phyloP scores from a whole-genome alignment of 805 yeast species.

The Groenewaldozyma tartarivorans region DNA sequence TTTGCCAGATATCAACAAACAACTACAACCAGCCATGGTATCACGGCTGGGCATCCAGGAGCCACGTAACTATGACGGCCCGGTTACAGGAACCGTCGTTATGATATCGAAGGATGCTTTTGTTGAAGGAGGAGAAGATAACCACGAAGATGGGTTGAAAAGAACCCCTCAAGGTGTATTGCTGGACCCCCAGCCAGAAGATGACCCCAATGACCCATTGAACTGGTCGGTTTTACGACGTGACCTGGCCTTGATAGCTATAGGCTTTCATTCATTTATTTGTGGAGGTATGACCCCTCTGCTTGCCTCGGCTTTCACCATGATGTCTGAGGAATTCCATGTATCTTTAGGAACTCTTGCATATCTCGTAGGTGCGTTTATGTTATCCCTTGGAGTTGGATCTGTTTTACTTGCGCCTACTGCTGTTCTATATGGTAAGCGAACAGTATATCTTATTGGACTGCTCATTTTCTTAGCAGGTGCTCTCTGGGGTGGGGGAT shows the following conservation, averaged over 20 bases:
- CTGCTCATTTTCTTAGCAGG: constrained; percentile 42
- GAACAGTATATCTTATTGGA: constrained; percentile 40
- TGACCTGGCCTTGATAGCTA: constrained; percentile 41
- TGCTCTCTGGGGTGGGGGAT: constrained; percentile 44
- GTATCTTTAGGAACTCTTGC: constrained; percentile 35
- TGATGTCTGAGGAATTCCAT: constrained; percentile 35
- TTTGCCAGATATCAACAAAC: no score
- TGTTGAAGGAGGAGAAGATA: constrained; percentile 13
- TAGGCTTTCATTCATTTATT: constrained; percentile 48
- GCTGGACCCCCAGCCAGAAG: constrained; percentile 53
- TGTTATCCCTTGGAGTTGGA: constrained; percentile 52
- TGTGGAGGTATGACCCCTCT: constrained; percentile 58
- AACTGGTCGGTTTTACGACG: constrained; percentile 57
- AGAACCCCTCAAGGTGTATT: constrained; percentile 41
- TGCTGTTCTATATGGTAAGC: constrained; percentile 47
- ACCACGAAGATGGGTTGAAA: constrained; percentile 27
- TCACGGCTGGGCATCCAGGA: constrained; percentile 32
- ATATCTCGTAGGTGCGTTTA: constrained; percentile 48
- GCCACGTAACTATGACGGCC: constrained; percentile 27
- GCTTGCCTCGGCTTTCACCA: constrained; percentile 46
- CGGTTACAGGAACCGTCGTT: constrained; percentile 37
- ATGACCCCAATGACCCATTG: constrained; percentile 54
- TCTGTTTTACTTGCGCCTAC: constrained; percentile 49
- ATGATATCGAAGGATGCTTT: constrained; percentile 12
- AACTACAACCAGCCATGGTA: constrained; percentile 1